phyloP scores from a whole-genome alignment of 163 green algal genomes.

The Coccomyxa subellipsoidea region DNA sequence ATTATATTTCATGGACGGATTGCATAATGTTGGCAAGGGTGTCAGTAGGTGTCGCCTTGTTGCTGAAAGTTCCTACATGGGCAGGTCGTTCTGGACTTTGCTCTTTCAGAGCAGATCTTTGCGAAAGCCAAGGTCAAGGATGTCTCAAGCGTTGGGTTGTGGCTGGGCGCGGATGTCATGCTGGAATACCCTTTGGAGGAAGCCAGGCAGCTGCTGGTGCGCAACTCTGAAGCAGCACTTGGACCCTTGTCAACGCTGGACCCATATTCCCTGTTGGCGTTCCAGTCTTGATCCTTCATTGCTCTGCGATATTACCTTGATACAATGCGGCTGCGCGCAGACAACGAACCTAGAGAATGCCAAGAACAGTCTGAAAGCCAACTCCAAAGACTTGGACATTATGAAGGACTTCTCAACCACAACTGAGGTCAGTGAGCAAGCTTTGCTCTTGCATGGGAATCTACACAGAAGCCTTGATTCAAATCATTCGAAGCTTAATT shows the following conservation, averaged over 20 bases:
- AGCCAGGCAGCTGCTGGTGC: conserved; percentile 51
- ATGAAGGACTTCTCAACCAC: conserved; percentile 83
- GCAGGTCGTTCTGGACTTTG: conserved; percentile 71
- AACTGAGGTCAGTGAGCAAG: conserved; percentile 69
- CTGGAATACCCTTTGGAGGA: conserved; percentile 86
- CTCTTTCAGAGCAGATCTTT: conserved; percentile 77
- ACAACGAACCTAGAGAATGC: conserved; percentile 61
- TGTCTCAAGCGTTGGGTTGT: conserved; percentile 79
- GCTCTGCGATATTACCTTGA: not conserved
- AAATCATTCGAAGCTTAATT: no score
- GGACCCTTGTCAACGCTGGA: not conserved
- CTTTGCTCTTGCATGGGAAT: not conserved
- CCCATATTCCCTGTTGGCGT: not conserved
- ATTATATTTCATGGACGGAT: no score
- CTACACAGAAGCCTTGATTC: not conserved
- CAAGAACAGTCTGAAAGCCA: conserved; percentile 57
- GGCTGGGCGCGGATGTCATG: conserved; percentile 87
- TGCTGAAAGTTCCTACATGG: no score
- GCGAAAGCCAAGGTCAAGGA: conserved; percentile 64
- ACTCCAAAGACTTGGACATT: conserved; percentile 59
- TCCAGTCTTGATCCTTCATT: conserved; percentile 1
- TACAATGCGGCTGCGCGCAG: conserved; percentile 38
- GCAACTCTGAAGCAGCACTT: not conserved
- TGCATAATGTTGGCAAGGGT: no score
- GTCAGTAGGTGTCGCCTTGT: no score